Evolutionary conservation across 495 filamentous ascomycete genomes (phyloP).

Genomic region (Tuber aestivum): DNA sequence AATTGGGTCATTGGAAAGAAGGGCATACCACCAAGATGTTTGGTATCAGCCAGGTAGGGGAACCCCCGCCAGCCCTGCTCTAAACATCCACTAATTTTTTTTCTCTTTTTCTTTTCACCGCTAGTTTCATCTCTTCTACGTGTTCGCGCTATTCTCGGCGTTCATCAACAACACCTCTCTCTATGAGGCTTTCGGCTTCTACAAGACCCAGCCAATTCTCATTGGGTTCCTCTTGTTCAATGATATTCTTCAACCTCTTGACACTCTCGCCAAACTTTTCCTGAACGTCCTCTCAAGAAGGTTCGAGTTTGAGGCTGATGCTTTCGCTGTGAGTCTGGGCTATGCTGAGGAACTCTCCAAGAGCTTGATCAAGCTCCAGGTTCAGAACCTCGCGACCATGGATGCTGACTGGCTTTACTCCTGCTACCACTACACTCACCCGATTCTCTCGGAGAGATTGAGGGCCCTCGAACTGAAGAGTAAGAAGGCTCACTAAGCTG

Average conservation of each 20-base stretch:
- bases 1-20: constrained; percentile 93
- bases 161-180: constrained; percentile 93
- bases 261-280: constrained; percentile 81
- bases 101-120: too few species aligned
- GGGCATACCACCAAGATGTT: constrained; percentile 92
- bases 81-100: constrained; percentile 38
- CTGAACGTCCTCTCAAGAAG: constrained; percentile 93
- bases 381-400: constrained; percentile 97
- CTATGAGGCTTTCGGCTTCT: constrained; percentile 85
- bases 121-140: constrained; percentile 84
- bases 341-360: constrained; percentile 77
- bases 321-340: constrained; percentile 78
- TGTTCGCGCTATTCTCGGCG: constrained; percentile 91
- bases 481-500: constrained; percentile 45
- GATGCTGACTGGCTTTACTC: constrained; percentile 98
- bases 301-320: constrained; percentile 92
- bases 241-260: constrained; percentile 83
- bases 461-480: constrained; percentile 80
- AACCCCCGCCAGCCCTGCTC: background rate
- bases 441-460: constrained; percentile 87
- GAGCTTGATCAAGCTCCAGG: constrained; percentile 92
- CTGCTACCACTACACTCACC: constrained; percentile 96
- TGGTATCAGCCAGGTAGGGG: constrained; percentile 73
- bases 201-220: constrained; percentile 78
- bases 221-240: constrained; percentile 96